Conservation (phyloP, 257 asterid genomes). For the Parsonsia alboflavescens region DNA sequence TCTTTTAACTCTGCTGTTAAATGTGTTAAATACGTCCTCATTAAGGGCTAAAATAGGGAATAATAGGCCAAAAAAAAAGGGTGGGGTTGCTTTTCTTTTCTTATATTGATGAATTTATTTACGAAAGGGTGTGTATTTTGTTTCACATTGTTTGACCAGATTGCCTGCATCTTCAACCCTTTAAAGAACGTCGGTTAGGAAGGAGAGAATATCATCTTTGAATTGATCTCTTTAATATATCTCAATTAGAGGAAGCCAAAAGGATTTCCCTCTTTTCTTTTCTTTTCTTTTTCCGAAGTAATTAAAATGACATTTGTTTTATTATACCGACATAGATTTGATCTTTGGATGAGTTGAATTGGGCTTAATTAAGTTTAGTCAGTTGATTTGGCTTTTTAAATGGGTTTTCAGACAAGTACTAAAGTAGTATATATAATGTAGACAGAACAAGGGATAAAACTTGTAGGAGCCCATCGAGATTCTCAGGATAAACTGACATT, state of each 20-base stretch:
- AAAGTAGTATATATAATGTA: not conserved
- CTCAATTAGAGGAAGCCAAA: not conserved
- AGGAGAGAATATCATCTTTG: slow-evolving; percentile 19
- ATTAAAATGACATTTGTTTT: not conserved
- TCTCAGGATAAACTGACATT: too few species aligned
- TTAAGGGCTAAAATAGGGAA: too few species aligned
- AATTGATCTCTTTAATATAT: slow-evolving; percentile 18
- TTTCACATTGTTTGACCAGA: slow-evolving; percentile 45
- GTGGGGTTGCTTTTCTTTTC: too few species aligned
- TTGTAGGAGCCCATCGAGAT: too few species aligned
- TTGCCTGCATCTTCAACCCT: too few species aligned
- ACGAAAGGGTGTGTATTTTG: not conserved
- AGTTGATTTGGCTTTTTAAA: not conserved
- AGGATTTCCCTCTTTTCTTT: not conserved
- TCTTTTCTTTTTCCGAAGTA: too few species aligned
- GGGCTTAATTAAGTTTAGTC: not conserved
- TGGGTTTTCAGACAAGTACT: not conserved
- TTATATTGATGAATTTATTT: not conserved
- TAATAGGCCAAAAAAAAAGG: too few species aligned
- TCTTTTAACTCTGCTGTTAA: too few species aligned
- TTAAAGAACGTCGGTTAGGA: slow-evolving; percentile 43
- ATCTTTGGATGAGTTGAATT: not conserved
- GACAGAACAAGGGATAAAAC: slow-evolving; percentile 4
- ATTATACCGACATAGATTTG: slow-evolving; percentile 21
- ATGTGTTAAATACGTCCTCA: too few species aligned